A percentile compares a stretch with the other conserved stretches of the same genome.
These are phyloP conservation scores for Cyberlindnera meyerae DNA, from an alignment of 805 yeast species.

Conservation along the genomic window DNA sequence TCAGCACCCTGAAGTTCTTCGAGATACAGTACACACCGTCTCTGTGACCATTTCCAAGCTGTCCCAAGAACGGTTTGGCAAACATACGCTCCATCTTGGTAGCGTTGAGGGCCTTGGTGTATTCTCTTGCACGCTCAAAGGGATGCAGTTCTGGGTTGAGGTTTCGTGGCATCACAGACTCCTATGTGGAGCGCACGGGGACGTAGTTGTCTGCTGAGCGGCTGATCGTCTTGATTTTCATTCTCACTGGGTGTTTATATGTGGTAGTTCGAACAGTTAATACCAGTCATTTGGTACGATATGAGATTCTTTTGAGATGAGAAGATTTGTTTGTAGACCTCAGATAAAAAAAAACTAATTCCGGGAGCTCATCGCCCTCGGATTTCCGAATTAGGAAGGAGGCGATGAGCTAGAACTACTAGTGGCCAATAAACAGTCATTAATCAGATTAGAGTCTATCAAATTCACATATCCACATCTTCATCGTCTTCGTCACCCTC, in stretches of 20 bases:
- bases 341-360: neutral
- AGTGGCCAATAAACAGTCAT: neutral
- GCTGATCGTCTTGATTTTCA: conserved; percentile 27
- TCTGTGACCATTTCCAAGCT: conserved; percentile 88
- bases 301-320: too few species aligned
- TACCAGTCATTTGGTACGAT: too few species aligned
- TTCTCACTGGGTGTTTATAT: neutral
- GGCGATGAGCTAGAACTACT: conserved; percentile 2
- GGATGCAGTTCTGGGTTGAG: conserved; percentile 94
- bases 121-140: conserved; percentile 94
- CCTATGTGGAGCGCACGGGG: conserved; percentile 88
- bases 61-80: conserved; percentile 96
- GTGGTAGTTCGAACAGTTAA: neutral
- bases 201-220: conserved; percentile 88
- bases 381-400: neutral
- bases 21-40: conserved; percentile 92
- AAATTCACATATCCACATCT: too few species aligned
- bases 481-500: conserved; percentile 28
- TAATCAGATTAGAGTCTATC: too few species aligned
- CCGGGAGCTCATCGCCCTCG: neutral
- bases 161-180: conserved; percentile 81
- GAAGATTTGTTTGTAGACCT: conserved; percentile 2
- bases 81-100: conserved; percentile 94
- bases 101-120: conserved; percentile 90
- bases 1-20: conserved; percentile 63